Conservation (phyloP, 2,329 filamentous ascomycete genomes). For the Colletotrichum destructivum region DNA sequence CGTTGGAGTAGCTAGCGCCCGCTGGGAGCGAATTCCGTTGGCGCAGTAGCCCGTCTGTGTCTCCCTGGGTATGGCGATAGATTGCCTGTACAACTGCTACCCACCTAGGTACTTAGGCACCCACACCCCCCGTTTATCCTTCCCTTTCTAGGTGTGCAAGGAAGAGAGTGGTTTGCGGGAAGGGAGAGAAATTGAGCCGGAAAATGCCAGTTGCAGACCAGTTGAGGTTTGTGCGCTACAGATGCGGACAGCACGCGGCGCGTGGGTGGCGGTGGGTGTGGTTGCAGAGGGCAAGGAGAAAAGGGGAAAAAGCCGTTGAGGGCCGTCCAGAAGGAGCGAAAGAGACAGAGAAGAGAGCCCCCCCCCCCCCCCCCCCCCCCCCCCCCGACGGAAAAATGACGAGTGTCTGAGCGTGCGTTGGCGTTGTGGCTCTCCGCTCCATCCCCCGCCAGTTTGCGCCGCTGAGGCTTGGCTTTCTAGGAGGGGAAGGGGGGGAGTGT, state of each 20-base stretch:
- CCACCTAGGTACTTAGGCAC: not conserved
- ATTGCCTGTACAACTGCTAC: not conserved
- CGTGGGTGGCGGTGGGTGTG: slow-evolving; percentile 17
- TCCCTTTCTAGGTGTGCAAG: slow-evolving; percentile 19
- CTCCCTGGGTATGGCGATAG: slow-evolving; percentile 9
- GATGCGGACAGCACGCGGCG: not conserved
- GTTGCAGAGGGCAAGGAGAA: slow-evolving; percentile 16
- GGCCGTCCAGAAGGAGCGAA: not conserved
- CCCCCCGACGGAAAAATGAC: slow-evolving; percentile 10
- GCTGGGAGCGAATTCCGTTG: slow-evolving; percentile 1
- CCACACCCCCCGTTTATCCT: not conserved
- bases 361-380: no score
- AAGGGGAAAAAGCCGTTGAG: slow-evolving; percentile 8
- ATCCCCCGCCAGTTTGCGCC: slow-evolving; percentile 17
- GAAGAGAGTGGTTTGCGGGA: slow-evolving; percentile 3
- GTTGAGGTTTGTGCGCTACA: slow-evolving; percentile 29
- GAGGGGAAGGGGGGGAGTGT: not conserved
- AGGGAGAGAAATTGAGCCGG: not conserved
- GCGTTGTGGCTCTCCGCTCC: slow-evolving; percentile 4
- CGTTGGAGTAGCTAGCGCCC: slow-evolving; percentile 30
- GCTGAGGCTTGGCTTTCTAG: not conserved
- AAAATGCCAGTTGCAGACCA: not conserved
- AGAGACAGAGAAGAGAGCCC: no score
- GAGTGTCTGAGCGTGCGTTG: slow-evolving; percentile 29
- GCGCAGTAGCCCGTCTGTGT: slow-evolving; percentile 2